phyloP scores from a whole-genome alignment of 139 green algal genomes.

The Micromonas pusilla region DNA sequence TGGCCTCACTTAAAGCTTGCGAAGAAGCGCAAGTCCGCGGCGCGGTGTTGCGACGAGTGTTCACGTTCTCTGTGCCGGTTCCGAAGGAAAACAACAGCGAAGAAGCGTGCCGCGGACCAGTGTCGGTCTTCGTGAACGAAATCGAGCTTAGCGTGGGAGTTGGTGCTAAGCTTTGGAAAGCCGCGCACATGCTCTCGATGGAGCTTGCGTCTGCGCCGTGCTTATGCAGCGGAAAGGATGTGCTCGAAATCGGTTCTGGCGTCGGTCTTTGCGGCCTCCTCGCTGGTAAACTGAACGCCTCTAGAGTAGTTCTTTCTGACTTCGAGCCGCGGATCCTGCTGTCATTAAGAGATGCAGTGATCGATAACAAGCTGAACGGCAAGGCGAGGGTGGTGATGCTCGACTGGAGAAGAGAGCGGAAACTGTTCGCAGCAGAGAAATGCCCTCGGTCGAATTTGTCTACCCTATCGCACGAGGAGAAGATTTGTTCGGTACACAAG shows the following conservation, averaged over 20 bases:
- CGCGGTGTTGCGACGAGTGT: neutral
- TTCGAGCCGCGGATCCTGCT: neutral
- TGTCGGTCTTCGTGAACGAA: neutral
- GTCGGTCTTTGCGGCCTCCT: conserved; percentile 22
- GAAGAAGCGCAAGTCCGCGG: neutral
- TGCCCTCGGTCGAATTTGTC: too few relatives aligned
- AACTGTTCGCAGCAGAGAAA: too few relatives aligned
- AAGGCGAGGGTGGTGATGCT: neutral
- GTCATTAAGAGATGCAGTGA: neutral
- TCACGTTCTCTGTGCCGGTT: too few relatives aligned
- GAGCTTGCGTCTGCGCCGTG: neutral
- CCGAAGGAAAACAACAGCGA: neutral
- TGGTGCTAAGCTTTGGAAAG: conserved; percentile 1
- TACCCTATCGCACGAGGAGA: too few relatives aligned
- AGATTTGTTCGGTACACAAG: too few relatives aligned
- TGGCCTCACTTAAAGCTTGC: too few relatives aligned
- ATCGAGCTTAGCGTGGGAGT: conserved; percentile 1
- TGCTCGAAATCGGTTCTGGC: conserved; percentile 30
- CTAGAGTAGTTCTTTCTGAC: conserved; percentile 12
- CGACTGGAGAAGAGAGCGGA: too few relatives aligned
- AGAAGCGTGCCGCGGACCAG: too few relatives aligned
- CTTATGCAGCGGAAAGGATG: conserved; percentile 3
- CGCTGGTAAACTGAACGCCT: conserved; percentile 6
- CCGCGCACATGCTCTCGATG: neutral
- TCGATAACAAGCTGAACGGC: neutral